Conservation (phyloP, 768 basidiomycete species). For the Leccinum disarticulatum region DNA sequence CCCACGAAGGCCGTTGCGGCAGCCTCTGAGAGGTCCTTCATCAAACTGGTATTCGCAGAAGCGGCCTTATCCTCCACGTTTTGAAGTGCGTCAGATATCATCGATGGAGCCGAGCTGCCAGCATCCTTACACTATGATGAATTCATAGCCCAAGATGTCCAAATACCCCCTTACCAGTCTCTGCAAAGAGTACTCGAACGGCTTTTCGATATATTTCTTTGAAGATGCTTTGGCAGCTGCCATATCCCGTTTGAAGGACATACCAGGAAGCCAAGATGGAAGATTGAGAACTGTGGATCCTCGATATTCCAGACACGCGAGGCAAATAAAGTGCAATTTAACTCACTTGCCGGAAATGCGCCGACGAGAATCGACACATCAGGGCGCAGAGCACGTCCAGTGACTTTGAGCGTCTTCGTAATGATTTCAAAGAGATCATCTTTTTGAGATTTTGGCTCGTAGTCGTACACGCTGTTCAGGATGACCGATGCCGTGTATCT, state of each 20-base stretch:
- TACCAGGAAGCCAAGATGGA: conserved; percentile 26
- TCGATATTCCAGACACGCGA: background rate
- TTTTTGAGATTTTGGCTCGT: conserved; percentile 9
- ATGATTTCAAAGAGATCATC: conserved; percentile 18
- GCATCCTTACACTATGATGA: conserved; percentile 10
- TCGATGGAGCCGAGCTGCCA: conserved; percentile 12
- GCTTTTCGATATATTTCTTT: conserved; percentile 15
- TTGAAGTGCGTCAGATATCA: conserved; percentile 22
- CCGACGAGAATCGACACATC: conserved; percentile 19
- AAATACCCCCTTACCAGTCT: conserved; percentile 14
- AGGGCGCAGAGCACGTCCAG: conserved; percentile 14
- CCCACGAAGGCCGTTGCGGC: conserved; percentile 25
- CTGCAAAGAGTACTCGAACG: conserved; percentile 18
- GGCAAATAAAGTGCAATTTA: background rate
- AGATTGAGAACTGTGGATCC: conserved; percentile 16
- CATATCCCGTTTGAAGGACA: conserved; percentile 26
- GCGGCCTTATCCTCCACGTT: conserved; percentile 9
- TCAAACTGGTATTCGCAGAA: conserved; percentile 1
- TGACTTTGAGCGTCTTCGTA: conserved; percentile 5
- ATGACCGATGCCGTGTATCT: conserved; percentile 25
- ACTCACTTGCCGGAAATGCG: conserved; percentile 20
- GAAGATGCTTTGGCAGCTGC: conserved; percentile 11
- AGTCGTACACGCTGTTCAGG: conserved; percentile 23
- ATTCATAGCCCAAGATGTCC: background rate
- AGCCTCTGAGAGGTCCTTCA: conserved; percentile 19